These are phyloP conservation scores for Collybiopsis confluens DNA, from an alignment of 768 basidiomycete species.

Conservation along the genomic window DNA sequence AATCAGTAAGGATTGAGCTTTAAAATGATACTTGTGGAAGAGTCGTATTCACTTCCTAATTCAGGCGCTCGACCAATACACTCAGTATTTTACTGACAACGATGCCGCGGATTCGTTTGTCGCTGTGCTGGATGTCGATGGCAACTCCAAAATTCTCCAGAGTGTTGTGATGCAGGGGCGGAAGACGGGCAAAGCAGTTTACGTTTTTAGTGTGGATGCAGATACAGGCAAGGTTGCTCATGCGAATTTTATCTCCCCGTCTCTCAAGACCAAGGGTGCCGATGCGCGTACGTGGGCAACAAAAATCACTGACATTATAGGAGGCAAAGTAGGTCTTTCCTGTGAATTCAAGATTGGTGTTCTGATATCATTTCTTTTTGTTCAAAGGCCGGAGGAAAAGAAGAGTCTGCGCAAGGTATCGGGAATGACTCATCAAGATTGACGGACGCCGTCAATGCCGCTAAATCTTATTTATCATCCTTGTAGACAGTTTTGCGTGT, in stretches of 20 bases:
- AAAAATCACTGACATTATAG: conserved; percentile 71
- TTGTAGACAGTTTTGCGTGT: conserved; percentile 4
- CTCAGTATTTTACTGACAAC: conserved; percentile 74
- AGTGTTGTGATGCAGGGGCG: conserved; percentile 73
- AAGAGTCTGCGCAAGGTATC: conserved; percentile 87
- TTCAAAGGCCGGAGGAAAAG: conserved; percentile 87
- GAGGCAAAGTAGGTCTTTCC: conserved; percentile 70
- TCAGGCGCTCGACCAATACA: conserved; percentile 68
- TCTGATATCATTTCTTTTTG: conserved; percentile 6
- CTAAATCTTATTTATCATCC: conserved; percentile 36
- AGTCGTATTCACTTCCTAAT: too few relatives aligned
- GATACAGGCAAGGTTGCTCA: conserved; percentile 78
- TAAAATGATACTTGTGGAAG: too few relatives aligned
- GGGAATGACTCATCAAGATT: conserved; percentile 63
- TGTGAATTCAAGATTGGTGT: background rate
- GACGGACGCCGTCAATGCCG: conserved; percentile 61
- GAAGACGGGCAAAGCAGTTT: conserved; percentile 78
- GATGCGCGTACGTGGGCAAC: conserved; percentile 89
- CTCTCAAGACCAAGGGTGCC: conserved; percentile 56
- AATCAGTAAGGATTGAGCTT: conserved; percentile 56
- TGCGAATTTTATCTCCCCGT: conserved; percentile 71
- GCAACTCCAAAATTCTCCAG: conserved; percentile 85
- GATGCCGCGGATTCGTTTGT: conserved; percentile 67
- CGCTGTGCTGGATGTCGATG: conserved; percentile 68
- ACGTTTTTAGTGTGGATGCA: conserved; percentile 78